These are phyloP conservation scores for Trichoderma asperelloides DNA, from an alignment of 495 filamentous ascomycete genomes.

Conservation along the genomic window DNA sequence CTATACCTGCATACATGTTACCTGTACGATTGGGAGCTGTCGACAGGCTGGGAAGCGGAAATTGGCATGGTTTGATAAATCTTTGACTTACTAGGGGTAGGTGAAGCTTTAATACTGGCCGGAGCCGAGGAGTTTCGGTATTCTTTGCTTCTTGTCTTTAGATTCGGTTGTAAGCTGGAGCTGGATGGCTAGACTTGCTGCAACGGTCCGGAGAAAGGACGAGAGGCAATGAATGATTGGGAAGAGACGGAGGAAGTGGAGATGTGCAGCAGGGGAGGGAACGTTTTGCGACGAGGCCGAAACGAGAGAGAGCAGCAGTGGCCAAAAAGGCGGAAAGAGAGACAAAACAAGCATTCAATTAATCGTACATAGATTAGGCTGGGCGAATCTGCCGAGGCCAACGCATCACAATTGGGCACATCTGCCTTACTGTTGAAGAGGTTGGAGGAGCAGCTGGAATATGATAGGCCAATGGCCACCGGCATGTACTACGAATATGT, in stretches of 20 bases:
- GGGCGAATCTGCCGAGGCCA: conserved; percentile 2
- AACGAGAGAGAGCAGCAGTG: not conserved
- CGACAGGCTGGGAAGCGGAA: too few species aligned
- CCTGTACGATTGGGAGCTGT: too few species aligned
- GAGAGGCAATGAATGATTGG: not conserved
- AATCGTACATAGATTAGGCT: conserved; percentile 3
- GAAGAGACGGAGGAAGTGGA: not conserved
- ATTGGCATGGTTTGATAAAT: too few species aligned
- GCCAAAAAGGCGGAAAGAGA: not conserved
- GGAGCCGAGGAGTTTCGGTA: too few species aligned
- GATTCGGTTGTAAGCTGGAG: too few species aligned
- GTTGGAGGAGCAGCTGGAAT: not conserved
- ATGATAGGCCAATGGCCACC: not conserved
- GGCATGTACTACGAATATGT: not conserved
- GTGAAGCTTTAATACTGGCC: too few species aligned
- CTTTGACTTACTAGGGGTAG: too few species aligned
- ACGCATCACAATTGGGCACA: not conserved
- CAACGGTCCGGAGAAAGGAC: not conserved
- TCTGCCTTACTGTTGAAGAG: conserved; percentile 1
- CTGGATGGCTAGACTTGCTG: too few species aligned
- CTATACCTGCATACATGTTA: too few species aligned
- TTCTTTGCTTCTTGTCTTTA: too few species aligned
- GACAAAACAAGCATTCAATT: not conserved
- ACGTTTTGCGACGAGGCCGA: not conserved
- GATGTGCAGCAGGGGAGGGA: not conserved